phyloP scores from a whole-genome alignment of 2,329 filamentous ascomycete species.

The Chaetomiaceae sp. region DNA sequence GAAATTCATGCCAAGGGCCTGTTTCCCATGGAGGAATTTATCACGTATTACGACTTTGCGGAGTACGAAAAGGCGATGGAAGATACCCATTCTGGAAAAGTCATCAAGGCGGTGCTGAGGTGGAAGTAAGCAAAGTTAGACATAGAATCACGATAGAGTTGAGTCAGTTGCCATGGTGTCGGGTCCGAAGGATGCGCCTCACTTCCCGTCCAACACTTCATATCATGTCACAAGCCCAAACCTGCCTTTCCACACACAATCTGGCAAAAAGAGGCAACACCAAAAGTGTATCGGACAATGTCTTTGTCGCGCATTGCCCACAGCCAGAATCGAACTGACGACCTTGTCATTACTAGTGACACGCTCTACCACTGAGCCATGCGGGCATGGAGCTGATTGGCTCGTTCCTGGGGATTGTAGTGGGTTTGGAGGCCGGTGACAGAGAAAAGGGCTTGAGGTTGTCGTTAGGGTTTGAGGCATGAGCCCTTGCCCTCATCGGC shows the following conservation, averaged over 20 bases:
- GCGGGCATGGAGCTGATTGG: slow-evolving; percentile 5
- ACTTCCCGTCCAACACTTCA: no score
- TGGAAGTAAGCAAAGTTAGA: slow-evolving; percentile 23
- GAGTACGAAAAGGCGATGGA: slow-evolving; percentile 31
- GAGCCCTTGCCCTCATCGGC: no score
- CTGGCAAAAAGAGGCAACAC: no score
- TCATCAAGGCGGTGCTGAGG: slow-evolving; percentile 34
- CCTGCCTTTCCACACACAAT: no score
- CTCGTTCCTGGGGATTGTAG: background rate
- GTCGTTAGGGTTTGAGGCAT: no score
- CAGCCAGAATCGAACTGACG: slow-evolving; percentile 20
- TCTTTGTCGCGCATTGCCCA: slow-evolving; percentile 1
- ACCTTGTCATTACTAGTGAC: slow-evolving; percentile 18
- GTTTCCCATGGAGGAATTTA: slow-evolving; percentile 34
- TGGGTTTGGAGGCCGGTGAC: no score
- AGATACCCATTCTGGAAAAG: slow-evolving; percentile 30
- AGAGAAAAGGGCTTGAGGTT: no score
- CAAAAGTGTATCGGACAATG: no score
- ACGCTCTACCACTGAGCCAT: slow-evolving; percentile 17
- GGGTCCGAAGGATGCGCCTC: no score
- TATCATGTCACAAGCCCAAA: no score
- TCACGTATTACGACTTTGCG: slow-evolving; percentile 31
- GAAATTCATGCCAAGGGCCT: slow-evolving; percentile 31
- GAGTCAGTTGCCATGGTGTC: no score
- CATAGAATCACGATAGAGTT: no score